Evolutionary conservation across 1,284 basidiomycete species (phyloP).

Genomic region (Mrakiaceae sp.): DNA sequence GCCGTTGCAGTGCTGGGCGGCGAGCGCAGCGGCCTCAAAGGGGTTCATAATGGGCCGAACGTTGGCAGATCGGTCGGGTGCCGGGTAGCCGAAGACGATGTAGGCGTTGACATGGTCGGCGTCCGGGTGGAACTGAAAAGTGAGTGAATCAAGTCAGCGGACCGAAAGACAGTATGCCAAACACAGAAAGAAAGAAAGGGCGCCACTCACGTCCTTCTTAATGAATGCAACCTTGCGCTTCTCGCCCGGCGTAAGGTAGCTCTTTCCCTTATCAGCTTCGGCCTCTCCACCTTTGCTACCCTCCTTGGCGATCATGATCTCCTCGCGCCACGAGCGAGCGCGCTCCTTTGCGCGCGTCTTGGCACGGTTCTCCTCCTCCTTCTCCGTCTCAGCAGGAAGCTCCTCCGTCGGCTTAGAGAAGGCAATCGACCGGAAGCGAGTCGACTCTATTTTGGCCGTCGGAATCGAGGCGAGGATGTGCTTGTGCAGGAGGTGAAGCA

Average conservation of each 20-base stretch:
- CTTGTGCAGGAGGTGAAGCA: conserved; percentile 52
- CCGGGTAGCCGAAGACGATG: conserved; percentile 66
- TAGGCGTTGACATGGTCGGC: conserved; percentile 70
- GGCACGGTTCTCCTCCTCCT: conserved; percentile 30
- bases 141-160: background rate
- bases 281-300: conserved; percentile 30
- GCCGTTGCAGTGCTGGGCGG: conserved; percentile 56
- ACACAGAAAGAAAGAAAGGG: background rate
- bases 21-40: conserved; percentile 54
- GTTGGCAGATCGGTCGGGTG: conserved; percentile 41
- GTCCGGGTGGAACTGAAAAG: conserved; percentile 48
- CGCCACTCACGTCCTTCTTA: conserved; percentile 52
- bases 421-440: conserved; percentile 80
- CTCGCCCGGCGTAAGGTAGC: conserved; percentile 64
- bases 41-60: conserved; percentile 57
- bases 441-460: conserved; percentile 72
- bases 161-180: background rate
- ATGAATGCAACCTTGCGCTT: conserved; percentile 94
- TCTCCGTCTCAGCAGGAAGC: conserved; percentile 42
- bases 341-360: conserved; percentile 37
- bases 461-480: conserved; percentile 55
- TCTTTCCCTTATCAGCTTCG: conserved; percentile 30
- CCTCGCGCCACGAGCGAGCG: conserved; percentile 49
- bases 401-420: conserved; percentile 67
- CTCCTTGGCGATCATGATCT: conserved; percentile 42